Conservation (phyloP, 2,329 filamentous ascomycete genomes). For the Biscogniauxia marginata region DNA sequence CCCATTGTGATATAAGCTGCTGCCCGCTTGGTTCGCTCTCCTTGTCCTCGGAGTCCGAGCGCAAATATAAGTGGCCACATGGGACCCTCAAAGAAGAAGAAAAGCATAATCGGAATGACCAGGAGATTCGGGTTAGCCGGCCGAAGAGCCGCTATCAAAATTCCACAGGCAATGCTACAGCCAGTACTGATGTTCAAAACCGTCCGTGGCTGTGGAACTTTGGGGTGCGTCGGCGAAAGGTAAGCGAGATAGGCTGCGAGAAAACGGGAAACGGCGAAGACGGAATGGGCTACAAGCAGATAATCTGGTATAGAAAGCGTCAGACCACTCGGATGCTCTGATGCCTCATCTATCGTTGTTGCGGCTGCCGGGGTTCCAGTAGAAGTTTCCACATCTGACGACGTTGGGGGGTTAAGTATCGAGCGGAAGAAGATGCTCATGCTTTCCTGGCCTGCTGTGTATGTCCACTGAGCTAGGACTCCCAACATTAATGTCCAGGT, state of each 20-base stretch:
- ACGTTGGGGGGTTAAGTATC: conserved; percentile 42
- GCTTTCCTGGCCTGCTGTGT: conserved; percentile 71
- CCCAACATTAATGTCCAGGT: conserved; percentile 65
- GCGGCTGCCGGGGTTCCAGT: conserved; percentile 23
- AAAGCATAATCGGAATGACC: conserved; percentile 62
- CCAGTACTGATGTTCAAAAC: conserved; percentile 63
- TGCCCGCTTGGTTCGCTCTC: conserved; percentile 75
- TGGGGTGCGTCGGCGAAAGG: conserved; percentile 44
- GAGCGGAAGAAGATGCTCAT: conserved; percentile 59
- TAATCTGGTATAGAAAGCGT: conserved; percentile 60
- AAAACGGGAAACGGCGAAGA: conserved; percentile 74
- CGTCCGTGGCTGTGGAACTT: conserved; percentile 64
- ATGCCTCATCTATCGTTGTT: conserved; percentile 41
- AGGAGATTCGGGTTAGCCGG: conserved; percentile 48
- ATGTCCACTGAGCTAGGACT: conserved; percentile 74
- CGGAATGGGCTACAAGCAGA: conserved; percentile 68
- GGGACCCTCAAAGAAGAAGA: conserved; percentile 79
- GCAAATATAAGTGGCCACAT: conserved; percentile 82
- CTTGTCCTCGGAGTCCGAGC: conserved; percentile 75
- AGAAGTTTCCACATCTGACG: conserved; percentile 15
- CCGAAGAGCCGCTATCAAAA: conserved; percentile 47
- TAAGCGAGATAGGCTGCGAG: conserved; percentile 64
- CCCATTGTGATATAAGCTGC: conserved; percentile 76
- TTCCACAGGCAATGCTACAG: conserved; percentile 57
- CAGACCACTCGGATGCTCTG: conserved; percentile 43